A percentile compares a stretch with the other conserved stretches of the same genome.
These are phyloP conservation scores for Petunia hybrid DNA, from an alignment of 305 asterid species.

Conservation along the genomic window DNA sequence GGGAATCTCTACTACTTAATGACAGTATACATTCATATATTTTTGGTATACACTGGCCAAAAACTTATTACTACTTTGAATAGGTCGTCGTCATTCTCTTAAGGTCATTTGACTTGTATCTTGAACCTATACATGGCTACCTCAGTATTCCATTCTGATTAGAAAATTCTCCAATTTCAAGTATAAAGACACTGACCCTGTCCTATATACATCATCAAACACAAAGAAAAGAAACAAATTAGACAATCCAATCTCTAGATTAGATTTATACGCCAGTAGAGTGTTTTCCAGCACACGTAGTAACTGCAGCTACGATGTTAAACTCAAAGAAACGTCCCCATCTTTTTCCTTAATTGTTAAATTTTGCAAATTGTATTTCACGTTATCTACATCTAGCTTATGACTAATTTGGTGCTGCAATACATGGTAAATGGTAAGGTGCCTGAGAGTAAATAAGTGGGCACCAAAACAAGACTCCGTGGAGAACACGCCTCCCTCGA, in stretches of 20 bases:
- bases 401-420: not conserved
- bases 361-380: not conserved
- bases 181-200: not conserved
- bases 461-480: not conserved
- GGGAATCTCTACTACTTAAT: slow-evolving; percentile 10
- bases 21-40: not conserved
- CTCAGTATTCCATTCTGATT: slow-evolving; percentile 16
- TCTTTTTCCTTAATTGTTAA: not conserved
- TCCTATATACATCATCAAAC: not conserved
- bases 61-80: slow-evolving; percentile 11
- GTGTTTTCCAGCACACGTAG: not conserved
- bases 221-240: not conserved
- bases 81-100: not conserved
- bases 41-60: not conserved
- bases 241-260: not conserved
- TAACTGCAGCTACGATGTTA: not conserved
- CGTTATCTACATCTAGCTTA: not conserved
- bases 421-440: not conserved
- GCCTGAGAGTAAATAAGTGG: not conserved
- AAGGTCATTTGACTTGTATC: slow-evolving; percentile 6
- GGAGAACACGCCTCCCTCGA: no score
- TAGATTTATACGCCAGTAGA: not conserved
- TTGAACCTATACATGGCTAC: not conserved
- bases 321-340: slow-evolving; percentile 11
- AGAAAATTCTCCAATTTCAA: not conserved